Evolutionary conservation across 2,329 filamentous ascomycete genomes (phyloP).

Genomic region (Cryoendolithus antarcticus): DNA sequence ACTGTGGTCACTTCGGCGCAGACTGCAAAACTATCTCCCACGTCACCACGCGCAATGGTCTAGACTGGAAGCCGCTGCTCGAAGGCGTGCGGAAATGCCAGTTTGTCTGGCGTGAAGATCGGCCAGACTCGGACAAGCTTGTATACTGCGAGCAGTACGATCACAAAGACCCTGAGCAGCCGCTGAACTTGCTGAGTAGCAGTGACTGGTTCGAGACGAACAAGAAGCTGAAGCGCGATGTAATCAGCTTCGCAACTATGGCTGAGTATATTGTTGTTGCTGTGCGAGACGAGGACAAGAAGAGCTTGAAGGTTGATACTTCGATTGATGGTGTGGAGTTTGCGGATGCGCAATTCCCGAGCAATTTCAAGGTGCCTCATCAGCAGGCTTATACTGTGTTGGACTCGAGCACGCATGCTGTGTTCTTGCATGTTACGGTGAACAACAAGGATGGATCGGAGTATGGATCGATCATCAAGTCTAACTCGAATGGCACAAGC

Average conservation of each 20-base stretch:
- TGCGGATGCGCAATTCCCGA: conserved; percentile 73
- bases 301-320: conserved; percentile 62
- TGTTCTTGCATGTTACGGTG: conserved; percentile 87
- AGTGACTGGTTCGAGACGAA: conserved; percentile 65
- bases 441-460: conserved; percentile 51
- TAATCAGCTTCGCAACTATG: conserved; percentile 86
- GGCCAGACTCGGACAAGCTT: conserved; percentile 47
- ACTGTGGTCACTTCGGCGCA: conserved; percentile 47
- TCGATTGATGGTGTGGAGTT: conserved; percentile 78
- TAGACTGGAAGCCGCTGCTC: conserved; percentile 61
- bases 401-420: conserved; percentile 84
- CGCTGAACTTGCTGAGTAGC: conserved; percentile 61
- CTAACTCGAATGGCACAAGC: conserved; percentile 93
- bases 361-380: conserved; percentile 66
- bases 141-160: conserved; percentile 52
- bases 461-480: conserved; percentile 87
- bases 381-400: conserved; percentile 83
- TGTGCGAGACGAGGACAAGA: conserved; percentile 50
- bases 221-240: conserved; percentile 51
- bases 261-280: conserved; percentile 91
- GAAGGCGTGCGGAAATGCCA: conserved; percentile 71
- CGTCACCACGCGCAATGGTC: conserved; percentile 64
- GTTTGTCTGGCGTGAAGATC: conserved; percentile 60
- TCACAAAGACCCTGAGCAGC: conserved; percentile 44
- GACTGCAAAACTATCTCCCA: conserved; percentile 65